Evolutionary conservation across 2,329 filamentous ascomycete species (phyloP), one percentile per base, ranked within the genome.

Genomic region (Xylariaceae sp.): DNA sequence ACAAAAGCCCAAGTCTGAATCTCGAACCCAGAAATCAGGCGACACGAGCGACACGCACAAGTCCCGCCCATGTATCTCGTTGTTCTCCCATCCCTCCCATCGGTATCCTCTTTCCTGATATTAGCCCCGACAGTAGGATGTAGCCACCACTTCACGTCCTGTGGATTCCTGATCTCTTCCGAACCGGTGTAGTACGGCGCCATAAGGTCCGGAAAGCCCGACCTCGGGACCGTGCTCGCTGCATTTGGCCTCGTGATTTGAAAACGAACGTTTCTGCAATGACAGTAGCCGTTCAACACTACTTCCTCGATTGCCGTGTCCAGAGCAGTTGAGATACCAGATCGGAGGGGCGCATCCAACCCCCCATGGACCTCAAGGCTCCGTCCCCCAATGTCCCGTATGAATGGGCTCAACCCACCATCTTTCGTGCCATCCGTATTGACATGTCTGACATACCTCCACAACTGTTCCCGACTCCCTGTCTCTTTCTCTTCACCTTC

Each of bases 1-100:
- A 87, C 68, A 59, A 87, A 89, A 0, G 80, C 74, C 85, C 85
- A 89, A 0, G 77, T 70, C 57, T 85, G 78, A 42, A 87, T 75
- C 48, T 86, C 81, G 55, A 81, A 83, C 3, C 84, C 83, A 1
- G 78, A 75, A 0, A 69, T 66, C 3, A 82, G 68, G 6, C 84
- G 79, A 62, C 85, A 89, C 2, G 80, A 79, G 5, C 68, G 72
- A 64, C 85, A 89, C 1, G 75, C 72, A 58, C 84, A 87, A 7
- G 77, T 74, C 1, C 81, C 80, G 2, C 81, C 78, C 2, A 83
- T 67, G 62, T 82, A 87, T 15, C 51, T 45, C 27, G 11, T 40
- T 18, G n/a, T 11, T 39, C 44, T 11, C 3, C 31, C 10, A 30
- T 51, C 73, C 79, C 6, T 67, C 74, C 52, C 58, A 42, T 7